These are phyloP conservation scores for Phlebopus sp. DNA, from an alignment of 1,284 basidiomycete species.

Conservation along the genomic window DNA sequence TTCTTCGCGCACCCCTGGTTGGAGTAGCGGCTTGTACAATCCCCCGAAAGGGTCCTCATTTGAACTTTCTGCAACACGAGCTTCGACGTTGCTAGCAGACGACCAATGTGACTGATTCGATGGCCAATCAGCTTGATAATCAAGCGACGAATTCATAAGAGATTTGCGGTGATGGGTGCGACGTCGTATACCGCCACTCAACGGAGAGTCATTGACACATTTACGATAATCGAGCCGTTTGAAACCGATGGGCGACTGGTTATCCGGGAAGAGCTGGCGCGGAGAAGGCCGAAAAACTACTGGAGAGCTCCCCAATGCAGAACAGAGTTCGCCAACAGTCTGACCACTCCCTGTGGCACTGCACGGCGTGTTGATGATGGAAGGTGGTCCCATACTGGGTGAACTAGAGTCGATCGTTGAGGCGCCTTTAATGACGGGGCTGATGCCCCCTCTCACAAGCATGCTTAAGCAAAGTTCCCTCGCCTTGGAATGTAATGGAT, in stretches of 20 bases:
- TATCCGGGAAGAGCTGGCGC: slow-evolving; percentile 36
- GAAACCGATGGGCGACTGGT: slow-evolving; percentile 30
- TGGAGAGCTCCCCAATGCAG: slow-evolving; percentile 31
- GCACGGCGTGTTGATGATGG: slow-evolving; percentile 28
- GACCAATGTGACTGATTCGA: slow-evolving; percentile 37
- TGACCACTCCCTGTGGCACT: slow-evolving; percentile 27
- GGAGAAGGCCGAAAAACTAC: slow-evolving; percentile 38
- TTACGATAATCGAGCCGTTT: slow-evolving; percentile 31
- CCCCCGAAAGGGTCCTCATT: slow-evolving; percentile 36
- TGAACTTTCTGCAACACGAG: slow-evolving; percentile 11
- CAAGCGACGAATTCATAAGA: slow-evolving; percentile 39
- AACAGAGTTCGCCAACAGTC: slow-evolving; percentile 22
- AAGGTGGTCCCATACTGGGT: slow-evolving; percentile 29
- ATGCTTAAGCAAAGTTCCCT: slow-evolving; percentile 63
- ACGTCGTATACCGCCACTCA: slow-evolving; percentile 26
- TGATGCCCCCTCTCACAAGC: slow-evolving; percentile 45
- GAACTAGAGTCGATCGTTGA: slow-evolving; percentile 28
- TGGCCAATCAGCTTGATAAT: slow-evolving; percentile 43
- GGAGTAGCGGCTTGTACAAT: slow-evolving; percentile 26
- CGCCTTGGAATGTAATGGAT: slow-evolving; percentile 60
- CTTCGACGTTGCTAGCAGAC: slow-evolving; percentile 18
- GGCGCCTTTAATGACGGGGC: slow-evolving; percentile 35
- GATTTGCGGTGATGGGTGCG: slow-evolving; percentile 32
- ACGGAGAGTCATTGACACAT: slow-evolving; percentile 34
- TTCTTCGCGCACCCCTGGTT: slow-evolving; percentile 13